Base-by-base conservation (phyloP, 768 basidiomycete genomes). In the Flagelloscypha sp. region DNA sequence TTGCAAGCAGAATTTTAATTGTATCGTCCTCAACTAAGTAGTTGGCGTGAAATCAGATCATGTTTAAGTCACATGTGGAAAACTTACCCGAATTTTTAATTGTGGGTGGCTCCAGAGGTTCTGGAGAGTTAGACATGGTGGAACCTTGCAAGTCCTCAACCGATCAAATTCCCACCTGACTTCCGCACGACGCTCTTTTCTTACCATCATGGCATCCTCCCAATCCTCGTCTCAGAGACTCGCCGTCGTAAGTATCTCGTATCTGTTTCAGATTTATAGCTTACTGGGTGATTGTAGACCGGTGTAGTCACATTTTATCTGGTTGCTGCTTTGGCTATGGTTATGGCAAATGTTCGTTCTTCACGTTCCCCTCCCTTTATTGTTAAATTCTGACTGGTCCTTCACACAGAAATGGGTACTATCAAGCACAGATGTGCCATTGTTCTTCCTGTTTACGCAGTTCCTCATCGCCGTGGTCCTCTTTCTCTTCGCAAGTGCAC, bases 351-450 rank as follows among this genome's bases (percentile, higher is more conserved):
- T 37, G 46, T 46, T 40, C 38, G 31, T 18, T 21, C 20, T 45
- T 18, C 35, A 25, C 17, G 7, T 33, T 19, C n/a, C n/a, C 20
- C 27, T 27, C 24, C 4, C 22, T 25, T 28, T 32, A 12, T 10
- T 22, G 12, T 17, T 21, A 24, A 27, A 43, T 40, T 24, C 41
- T 33, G 36, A 43, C 38, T 48, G 28, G 41, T 25, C 10, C 27
- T 38, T 2, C 56, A 88, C 85, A 24, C 89, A 89, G 49, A 89
- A 92, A 83, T 88, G 85, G 87, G 90, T 93, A 9, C 66, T 94
- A 19, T 79, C 82, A 53, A 59, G 60, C 15, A 85, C 87, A 12
- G 54, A 66, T 10, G 74, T 74, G 2, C 90, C 90, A 0, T 67
- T 93, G 2, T 93, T 93, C 64, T 92, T 94, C 69, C 69, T 93